A percentile compares a stretch with the other conserved stretches of the same genome.
Conservation (phyloP, 1,139 yeast genomes). For the Yamadazyma diddensiae region DNA sequence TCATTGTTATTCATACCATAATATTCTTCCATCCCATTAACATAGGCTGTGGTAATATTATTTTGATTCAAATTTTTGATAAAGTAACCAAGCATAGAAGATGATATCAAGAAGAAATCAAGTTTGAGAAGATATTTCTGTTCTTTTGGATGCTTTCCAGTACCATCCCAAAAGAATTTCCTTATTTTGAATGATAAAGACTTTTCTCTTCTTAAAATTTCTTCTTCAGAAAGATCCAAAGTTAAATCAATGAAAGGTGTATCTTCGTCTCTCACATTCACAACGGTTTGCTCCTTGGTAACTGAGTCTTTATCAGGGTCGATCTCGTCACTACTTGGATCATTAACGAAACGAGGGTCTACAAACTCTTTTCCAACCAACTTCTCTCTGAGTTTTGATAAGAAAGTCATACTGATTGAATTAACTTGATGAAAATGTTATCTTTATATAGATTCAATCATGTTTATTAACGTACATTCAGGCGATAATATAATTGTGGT, state of each 20-base stretch:
- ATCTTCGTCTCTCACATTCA: conserved; percentile 2
- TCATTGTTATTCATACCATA: conserved; percentile 52
- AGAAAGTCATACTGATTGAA: conserved; percentile 1
- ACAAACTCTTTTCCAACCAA: conserved; percentile 1
- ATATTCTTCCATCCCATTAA: conserved; percentile 60
- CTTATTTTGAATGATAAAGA: conserved; percentile 24
- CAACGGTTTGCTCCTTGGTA: conserved; percentile 22
- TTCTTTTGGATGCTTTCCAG: conserved; percentile 34
- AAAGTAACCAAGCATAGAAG: conserved; percentile 42
- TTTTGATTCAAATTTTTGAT: conserved; percentile 41
- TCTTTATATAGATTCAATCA: no score
- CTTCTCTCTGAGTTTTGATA: background rate
- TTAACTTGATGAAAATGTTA: no score
- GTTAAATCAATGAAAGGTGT: conserved; percentile 29
- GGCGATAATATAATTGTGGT: no score
- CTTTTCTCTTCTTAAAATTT: conserved; percentile 20
- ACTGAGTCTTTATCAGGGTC: conserved; percentile 1
- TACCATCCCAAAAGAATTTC: conserved; percentile 43
- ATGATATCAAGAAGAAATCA: conserved; percentile 43
- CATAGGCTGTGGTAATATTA: conserved; percentile 53
- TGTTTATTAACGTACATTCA: no score
- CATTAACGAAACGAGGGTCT: background rate
- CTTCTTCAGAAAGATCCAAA: conserved; percentile 28
- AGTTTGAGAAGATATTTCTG: conserved; percentile 38
- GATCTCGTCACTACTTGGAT: background rate